Base-by-base conservation (phyloP, 2,329 filamentous ascomycete species). In the Alternaria metachromatica region DNA sequence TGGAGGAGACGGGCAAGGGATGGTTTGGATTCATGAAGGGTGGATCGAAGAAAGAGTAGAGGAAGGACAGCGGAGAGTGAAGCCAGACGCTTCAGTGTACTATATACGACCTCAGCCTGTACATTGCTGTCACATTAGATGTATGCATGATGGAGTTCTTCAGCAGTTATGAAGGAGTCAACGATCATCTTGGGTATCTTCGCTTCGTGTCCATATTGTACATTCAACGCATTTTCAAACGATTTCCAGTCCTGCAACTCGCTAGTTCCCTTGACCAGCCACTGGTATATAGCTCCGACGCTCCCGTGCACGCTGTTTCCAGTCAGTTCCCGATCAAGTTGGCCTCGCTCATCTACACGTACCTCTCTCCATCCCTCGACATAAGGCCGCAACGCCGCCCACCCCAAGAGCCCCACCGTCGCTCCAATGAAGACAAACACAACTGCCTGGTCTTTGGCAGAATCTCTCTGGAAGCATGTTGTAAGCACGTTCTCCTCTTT, bases 401-500 rank as follows among this genome's bases (percentile, higher is more conserved):
- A 91, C 2, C 82, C 81, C 66, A 91, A 78, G 66, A 91, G 74
- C 5, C 87, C 86, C 9, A 86, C 83, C 3, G 89, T 91, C 28
- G 87, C 87, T 63, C 88, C 81, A 45, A 91, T 89, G 73, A 91
- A 91, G 25, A 90, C 85, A 63, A 88, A 86, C 2, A 91, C 89
- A 3, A 91, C 87, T 2, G 87, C 84, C 74, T 90, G 83, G 69
- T 91, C 89, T 73, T 91, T 91, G 18, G 85, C 82, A n/a, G 88
- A 90, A 75, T 91, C 89, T 59, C 89, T 82, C 73, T 91, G 89
- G 72, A 91, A 91, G 79, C 89, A 91, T 10, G 86, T 88, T 6
- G 89, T 88, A 62, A 88, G 84, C 4, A 91, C 85, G 71, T 90
- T 88, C 51, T 89, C 88, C 71, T 89, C 87, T 70, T 86, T 87